Conservation (phyloP, 495 filamentous ascomycete genomes). For the Paragyromitra xinjiangensis region DNA sequence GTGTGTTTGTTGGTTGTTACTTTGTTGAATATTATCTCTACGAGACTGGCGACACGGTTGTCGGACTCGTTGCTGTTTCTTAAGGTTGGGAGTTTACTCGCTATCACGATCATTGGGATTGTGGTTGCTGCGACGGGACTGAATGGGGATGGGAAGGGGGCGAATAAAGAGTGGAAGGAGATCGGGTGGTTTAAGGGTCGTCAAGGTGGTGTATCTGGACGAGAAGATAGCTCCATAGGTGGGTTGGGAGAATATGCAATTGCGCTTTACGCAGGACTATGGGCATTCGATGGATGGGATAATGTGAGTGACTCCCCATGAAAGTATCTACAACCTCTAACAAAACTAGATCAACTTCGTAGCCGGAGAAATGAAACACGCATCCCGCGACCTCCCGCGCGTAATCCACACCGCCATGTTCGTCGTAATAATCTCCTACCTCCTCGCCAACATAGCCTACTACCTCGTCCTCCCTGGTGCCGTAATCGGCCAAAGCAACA, state of each 20-base stretch:
- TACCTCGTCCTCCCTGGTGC: conserved; percentile 90
- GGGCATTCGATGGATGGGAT: conserved; percentile 99
- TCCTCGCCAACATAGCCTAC: conserved; percentile 90
- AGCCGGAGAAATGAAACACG: conserved; percentile 92
- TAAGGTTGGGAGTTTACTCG: conserved; percentile 89
- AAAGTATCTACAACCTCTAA: conserved; percentile 25
- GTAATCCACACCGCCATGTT: conserved; percentile 98
- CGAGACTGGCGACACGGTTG: conserved; percentile 81
- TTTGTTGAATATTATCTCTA: conserved; percentile 87
- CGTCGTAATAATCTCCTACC: conserved; percentile 86
- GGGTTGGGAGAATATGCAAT: conserved; percentile 61
- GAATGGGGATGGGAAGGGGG: conserved; percentile 72
- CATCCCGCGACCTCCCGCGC: conserved; percentile 85
- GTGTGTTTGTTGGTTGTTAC: conserved; percentile 79
- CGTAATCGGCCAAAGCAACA: conserved; percentile 84
- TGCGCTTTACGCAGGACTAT: conserved; percentile 92
- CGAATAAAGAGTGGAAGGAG: conserved; percentile 87
- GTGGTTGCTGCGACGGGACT: conserved; percentile 88
- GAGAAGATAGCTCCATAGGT: conserved; percentile 16
- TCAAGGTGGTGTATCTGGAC: conserved; percentile 18
- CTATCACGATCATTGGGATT: conserved; percentile 86
- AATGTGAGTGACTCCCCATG: conserved; percentile 71
- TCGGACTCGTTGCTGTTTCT: conserved; percentile 95
- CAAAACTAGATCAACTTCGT: conserved; percentile 87
- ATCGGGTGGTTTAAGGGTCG: conserved; percentile 83